Conservation (phyloP, 1,284 basidiomycete species). For the Trametes sp. region DNA sequence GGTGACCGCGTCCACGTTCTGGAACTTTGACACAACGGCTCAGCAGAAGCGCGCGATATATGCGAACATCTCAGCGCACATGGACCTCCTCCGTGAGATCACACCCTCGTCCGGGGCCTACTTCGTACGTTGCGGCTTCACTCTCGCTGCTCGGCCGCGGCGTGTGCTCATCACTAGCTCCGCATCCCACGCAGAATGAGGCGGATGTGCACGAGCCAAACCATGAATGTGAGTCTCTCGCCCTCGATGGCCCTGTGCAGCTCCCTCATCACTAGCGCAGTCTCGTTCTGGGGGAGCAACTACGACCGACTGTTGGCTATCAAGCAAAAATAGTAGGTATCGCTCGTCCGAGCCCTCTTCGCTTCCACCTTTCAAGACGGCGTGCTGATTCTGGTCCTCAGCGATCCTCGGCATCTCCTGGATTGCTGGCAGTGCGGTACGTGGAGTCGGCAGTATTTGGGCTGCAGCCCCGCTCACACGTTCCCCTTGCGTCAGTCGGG, state of each 20-base stretch:
- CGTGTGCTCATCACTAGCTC: conserved; percentile 3
- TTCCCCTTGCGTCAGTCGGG: not conserved
- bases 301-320: conserved; percentile 54
- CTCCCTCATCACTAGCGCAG: not conserved
- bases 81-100: conserved; percentile 50
- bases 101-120: conserved; percentile 57
- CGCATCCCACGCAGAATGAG: conserved; percentile 53
- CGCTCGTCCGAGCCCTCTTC: not conserved
- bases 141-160: no score
- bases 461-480: no score
- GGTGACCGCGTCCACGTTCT: conserved; percentile 29
- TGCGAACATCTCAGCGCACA: conserved; percentile 41
- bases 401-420: conserved; percentile 14
- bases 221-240: conserved; percentile 39
- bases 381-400: no score
- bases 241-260: not conserved
- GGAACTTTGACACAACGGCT: conserved; percentile 50
- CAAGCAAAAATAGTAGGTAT: conserved; percentile 61
- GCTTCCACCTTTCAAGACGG: not conserved
- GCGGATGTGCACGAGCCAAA: conserved; percentile 62
- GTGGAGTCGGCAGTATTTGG: not conserved
- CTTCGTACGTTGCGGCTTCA: conserved; percentile 48
- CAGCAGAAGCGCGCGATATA: conserved; percentile 47
- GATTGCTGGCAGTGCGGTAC: conserved; percentile 21
- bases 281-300: conserved; percentile 61